A percentile compares a stretch with the other conserved stretches of the same genome.
phyloP scores from a whole-genome alignment of 1,139 yeast genomes.

The Starmera stellimalicola region DNA sequence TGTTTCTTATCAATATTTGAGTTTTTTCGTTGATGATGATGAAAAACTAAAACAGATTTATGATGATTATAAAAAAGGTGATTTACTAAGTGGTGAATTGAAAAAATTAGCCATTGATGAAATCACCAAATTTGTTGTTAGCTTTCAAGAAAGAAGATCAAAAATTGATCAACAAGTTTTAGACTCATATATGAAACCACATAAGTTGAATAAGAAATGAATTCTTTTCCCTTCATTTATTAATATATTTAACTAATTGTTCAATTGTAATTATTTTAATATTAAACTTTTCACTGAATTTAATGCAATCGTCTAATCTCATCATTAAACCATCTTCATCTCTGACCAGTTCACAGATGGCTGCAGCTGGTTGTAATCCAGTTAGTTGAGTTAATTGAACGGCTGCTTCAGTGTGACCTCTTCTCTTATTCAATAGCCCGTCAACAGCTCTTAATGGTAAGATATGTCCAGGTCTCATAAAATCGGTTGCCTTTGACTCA shows the following conservation, averaged over 20 bases:
- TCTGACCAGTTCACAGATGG: conserved; percentile 87
- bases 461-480: conserved; percentile 88
- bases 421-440: conserved; percentile 71
- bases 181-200: conserved; percentile 74
- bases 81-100: conserved; percentile 85
- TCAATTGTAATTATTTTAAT: conserved; percentile 78
- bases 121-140: conserved; percentile 68
- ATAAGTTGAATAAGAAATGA: conserved; percentile 36
- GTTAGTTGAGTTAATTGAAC: conserved; percentile 77
- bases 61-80: conserved; percentile 68
- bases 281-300: conserved; percentile 52
- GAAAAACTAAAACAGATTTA: conserved; percentile 57
- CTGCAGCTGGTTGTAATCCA: conserved; percentile 79
- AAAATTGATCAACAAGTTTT: conserved; percentile 59
- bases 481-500: conserved; percentile 45
- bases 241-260: conserved; percentile 52
- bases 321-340: conserved; percentile 96
- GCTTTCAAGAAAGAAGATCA: conserved; percentile 73
- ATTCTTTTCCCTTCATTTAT: background rate
- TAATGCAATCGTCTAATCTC: conserved; percentile 78
- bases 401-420: conserved; percentile 98
- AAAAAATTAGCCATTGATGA: conserved; percentile 79
- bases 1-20: conserved; percentile 87
- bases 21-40: conserved; percentile 86
- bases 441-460: conserved; percentile 88